phyloP scores from a whole-genome alignment of 1,284 basidiomycete genomes.

The Microbotryum silenes-acaulis region DNA sequence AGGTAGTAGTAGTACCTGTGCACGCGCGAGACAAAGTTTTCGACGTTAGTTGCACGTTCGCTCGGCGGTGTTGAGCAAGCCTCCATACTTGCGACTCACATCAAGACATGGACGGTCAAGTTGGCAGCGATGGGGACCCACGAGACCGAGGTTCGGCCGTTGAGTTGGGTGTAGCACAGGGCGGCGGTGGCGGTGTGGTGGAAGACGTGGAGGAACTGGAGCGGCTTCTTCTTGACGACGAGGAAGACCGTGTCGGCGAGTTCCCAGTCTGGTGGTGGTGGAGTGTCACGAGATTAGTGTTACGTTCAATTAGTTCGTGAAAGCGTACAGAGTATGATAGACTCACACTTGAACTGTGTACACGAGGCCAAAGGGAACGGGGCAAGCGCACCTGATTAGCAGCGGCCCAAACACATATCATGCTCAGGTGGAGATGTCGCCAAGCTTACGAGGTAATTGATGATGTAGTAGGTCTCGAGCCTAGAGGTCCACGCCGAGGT shows the following conservation, averaged over 20 bases:
- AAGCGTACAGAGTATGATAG: not conserved
- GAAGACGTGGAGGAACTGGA: conserved; percentile 96
- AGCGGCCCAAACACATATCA: not conserved
- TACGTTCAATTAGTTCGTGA: not conserved
- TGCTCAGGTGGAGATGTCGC: conserved; percentile 39
- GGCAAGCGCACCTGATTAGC: not conserved
- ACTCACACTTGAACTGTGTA: conserved; percentile 29
- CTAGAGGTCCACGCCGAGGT: conserved; percentile 66
- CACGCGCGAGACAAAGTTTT: conserved; percentile 1
- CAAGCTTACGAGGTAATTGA: conserved; percentile 95
- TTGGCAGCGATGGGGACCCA: conserved; percentile 95
- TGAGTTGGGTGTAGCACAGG: conserved; percentile 87
- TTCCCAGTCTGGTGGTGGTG: conserved; percentile 50
- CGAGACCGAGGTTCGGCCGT: conserved; percentile 85
- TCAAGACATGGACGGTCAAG: conserved; percentile 88
- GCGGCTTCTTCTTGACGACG: conserved; percentile 94
- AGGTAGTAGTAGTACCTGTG: conserved; percentile 75
- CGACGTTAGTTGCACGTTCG: conserved; percentile 3
- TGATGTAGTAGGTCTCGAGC: conserved; percentile 68
- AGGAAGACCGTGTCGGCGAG: conserved; percentile 93
- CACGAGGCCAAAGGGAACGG: not conserved
- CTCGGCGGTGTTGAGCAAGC: conserved; percentile 11
- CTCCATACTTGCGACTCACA: conserved; percentile 53
- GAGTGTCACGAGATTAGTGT: conserved; percentile 4
- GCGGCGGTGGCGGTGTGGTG: conserved; percentile 98